Evolutionary conservation across 805 yeast species (phyloP), one percentile per base, ranked within the genome.

Genomic region (Blastobotrys americana): DNA sequence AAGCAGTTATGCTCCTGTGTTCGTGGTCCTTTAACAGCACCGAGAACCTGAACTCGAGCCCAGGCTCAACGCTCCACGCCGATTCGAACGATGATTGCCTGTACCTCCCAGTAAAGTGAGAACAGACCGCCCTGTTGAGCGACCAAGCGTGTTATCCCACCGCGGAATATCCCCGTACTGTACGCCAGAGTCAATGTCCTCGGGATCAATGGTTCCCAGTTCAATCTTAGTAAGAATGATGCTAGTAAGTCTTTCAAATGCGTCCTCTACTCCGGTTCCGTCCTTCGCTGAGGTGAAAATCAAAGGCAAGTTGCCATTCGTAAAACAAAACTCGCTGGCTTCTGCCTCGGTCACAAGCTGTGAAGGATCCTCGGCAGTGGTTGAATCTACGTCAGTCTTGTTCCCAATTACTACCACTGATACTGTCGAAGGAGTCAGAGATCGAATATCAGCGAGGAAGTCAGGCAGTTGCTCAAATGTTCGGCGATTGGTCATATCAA

Each of bases 361-460:
- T 10, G 51, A 50, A 2, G 67, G 60, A 37, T 66, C 71, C 5
- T 63, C 48, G n/a, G n/a, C n/a, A 8, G 43, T 34, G 15, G 53
- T 50, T 15, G 47, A 50, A 10, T 54, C 85, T 63, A 88, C 73
- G 71, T 89, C 97, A 25, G 85, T 77, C 66, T 89, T 89, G 69
- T 88, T 89, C 57, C 96, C 96, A 52, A 88, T 93, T 54, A 89
- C 73, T 47, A 90, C 93, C 53, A 88, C 84, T 47, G 90, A 90
- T 45, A 87, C 87, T 59, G 87, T 86, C 42, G 90, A 89, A 59
- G 88, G 94, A 1, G 96, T 95, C 58, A 89, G 86, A 55, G 85
- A 93, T 62, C 82, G 81, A 62, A 89, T 73, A 64, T 89, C 96
- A 56, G 84, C 82, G 56, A 89, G 70, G 93, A 96, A 89, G 64